Percentiles rank a stretch among this genome's conserved stretches.
These are phyloP conservation scores for Haemoproteus tartakovskyi DNA, from an alignment of 169 alveolate genomes.

Conservation along the genomic window DNA sequence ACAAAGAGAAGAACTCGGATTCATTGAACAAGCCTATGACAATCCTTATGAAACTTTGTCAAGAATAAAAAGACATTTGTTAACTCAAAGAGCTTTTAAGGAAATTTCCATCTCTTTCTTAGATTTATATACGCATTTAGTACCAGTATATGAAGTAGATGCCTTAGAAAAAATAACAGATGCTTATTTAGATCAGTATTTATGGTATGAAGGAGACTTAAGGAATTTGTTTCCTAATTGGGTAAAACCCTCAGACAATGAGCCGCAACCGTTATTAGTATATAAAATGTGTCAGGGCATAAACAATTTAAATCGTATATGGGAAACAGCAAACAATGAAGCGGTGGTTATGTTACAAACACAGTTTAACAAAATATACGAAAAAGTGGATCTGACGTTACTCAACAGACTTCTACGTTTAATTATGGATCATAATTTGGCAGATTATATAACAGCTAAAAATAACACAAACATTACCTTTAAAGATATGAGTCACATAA, in stretches of 20 bases:
- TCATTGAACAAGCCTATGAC: conserved; percentile 99
- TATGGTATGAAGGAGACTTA: conserved; percentile 99
- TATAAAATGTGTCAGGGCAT: conserved; percentile 99
- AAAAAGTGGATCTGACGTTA: conserved; percentile 97
- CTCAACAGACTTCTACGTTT: conserved; percentile 95
- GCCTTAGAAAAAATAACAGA: conserved; percentile 99
- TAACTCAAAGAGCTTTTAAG: conserved; percentile 98
- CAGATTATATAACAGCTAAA: conserved; percentile 99
- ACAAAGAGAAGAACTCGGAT: conserved; percentile 98
- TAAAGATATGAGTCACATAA: conserved; percentile 99
- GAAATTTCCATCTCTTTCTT: conserved; percentile 97
- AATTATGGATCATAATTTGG: conserved; percentile 99
- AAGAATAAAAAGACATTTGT: conserved; percentile 98
- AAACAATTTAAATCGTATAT: conserved; percentile 96
- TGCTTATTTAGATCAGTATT: conserved; percentile 99
- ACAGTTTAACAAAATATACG: conserved; percentile 86
- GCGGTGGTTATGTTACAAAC: conserved; percentile 94
- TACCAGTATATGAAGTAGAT: conserved; percentile 99
- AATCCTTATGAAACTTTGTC: conserved; percentile 99
- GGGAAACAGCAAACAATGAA: conserved; percentile 95
- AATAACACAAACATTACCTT: conserved; percentile 95
- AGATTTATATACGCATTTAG: conserved; percentile 97
- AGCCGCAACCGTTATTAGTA: conserved; percentile 99
- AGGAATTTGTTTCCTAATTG: conserved; percentile 99
- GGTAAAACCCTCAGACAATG: conserved; percentile 99